phyloP scores from a whole-genome alignment of 805 yeast species.

The Wickerhamomyces mucosus region DNA sequence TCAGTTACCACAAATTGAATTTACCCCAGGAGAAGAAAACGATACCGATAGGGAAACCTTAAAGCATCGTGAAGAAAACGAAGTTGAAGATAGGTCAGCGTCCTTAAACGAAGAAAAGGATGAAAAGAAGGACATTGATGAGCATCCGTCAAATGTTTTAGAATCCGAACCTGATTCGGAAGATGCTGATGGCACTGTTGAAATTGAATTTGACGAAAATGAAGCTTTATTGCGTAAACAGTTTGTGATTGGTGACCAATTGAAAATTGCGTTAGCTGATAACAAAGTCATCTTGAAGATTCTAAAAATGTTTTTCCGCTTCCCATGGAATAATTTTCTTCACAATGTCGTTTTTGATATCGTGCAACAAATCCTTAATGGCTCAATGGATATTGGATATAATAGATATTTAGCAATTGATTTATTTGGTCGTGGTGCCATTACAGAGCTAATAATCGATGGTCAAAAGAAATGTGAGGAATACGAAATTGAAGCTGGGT shows the following conservation, averaged over 20 bases:
- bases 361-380: slow-evolving; percentile 89
- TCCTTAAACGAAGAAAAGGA: slow-evolving; percentile 1
- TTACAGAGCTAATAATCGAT: slow-evolving; percentile 46
- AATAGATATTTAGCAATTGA: slow-evolving; percentile 71
- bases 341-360: slow-evolving; percentile 97
- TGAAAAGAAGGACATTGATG: neutral
- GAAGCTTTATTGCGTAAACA: slow-evolving; percentile 36
- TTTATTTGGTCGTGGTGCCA: slow-evolving; percentile 53
- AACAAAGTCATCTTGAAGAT: slow-evolving; percentile 58
- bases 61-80: slow-evolving; percentile 13
- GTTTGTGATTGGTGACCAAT: slow-evolving; percentile 79
- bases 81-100: slow-evolving; percentile 11
- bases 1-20: neutral
- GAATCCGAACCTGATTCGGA: slow-evolving; percentile 20
- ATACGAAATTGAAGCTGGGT: slow-evolving; percentile 47
- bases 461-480: slow-evolving; percentile 54
- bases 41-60: slow-evolving; percentile 7
- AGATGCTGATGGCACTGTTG: slow-evolving; percentile 19
- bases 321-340: slow-evolving; percentile 95
- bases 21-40: slow-evolving; percentile 4
- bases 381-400: slow-evolving; percentile 75
- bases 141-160: slow-evolving; percentile 5
- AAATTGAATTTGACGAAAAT: slow-evolving; percentile 26
- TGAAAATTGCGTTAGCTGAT: slow-evolving; percentile 77
- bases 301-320: slow-evolving; percentile 65